Conservation (phyloP, 2,329 filamentous ascomycete genomes). For the Cercospora berteroae region DNA sequence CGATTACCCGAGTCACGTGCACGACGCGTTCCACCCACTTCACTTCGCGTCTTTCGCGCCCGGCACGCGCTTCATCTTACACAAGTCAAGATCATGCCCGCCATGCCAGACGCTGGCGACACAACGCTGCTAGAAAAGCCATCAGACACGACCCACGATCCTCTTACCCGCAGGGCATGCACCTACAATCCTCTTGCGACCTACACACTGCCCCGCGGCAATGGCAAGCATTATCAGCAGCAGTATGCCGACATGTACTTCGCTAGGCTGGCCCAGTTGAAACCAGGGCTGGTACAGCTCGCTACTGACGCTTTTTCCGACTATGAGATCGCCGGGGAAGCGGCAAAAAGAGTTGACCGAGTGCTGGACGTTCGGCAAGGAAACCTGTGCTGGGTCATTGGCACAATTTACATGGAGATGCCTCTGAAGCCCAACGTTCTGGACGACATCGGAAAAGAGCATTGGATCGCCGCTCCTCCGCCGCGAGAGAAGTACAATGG, state of each 20-base stretch:
- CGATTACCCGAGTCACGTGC: not conserved
- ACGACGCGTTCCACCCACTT: not conserved
- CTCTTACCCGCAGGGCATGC: conserved; percentile 55
- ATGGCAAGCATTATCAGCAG: conserved; percentile 74
- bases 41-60: conserved; percentile 13
- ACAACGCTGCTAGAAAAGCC: conserved; percentile 28
- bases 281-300: conserved; percentile 73
- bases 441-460: conserved; percentile 92
- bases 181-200: conserved; percentile 72
- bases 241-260: conserved; percentile 99
- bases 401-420: conserved; percentile 98
- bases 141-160: conserved; percentile 40
- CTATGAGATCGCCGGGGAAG: conserved; percentile 72
- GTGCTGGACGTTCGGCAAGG: conserved; percentile 95
- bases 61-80: not conserved
- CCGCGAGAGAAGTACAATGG: conserved; percentile 60
- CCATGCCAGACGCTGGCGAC: conserved; percentile 21
- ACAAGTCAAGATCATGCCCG: conserved; percentile 23
- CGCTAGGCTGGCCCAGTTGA: conserved; percentile 80
- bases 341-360: conserved; percentile 72
- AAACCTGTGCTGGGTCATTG: conserved; percentile 89
- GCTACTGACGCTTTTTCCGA: conserved; percentile 75
- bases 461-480: conserved; percentile 83
- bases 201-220: conserved; percentile 67
- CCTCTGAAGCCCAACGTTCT: conserved; percentile 91